Conservation (phyloP, 2,329 filamentous ascomycete genomes). For the Paraphaeosphaeria sporulosa region DNA sequence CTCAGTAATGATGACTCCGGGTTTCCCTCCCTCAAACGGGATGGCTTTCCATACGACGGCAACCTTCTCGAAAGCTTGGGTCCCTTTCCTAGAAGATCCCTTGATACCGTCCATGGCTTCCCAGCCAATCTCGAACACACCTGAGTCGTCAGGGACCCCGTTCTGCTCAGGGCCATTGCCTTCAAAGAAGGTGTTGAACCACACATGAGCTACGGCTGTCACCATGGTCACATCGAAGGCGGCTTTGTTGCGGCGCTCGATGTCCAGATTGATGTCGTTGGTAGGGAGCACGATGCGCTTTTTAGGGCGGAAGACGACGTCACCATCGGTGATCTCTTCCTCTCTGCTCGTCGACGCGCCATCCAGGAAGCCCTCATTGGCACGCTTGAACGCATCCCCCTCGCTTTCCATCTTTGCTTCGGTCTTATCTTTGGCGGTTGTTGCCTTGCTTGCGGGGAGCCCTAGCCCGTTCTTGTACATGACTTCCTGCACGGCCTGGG, state of each 20-base stretch:
- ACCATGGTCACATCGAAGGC: conserved; percentile 84
- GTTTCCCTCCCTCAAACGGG: conserved; percentile 39
- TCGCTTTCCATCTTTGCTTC: conserved; percentile 19
- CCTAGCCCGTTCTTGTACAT: conserved; percentile 50
- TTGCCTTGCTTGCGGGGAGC: conserved; percentile 33
- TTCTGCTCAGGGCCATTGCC: conserved; percentile 74
- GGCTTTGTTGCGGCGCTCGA: conserved; percentile 84
- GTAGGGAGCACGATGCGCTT: conserved; percentile 74
- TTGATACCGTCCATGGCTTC: conserved; percentile 93
- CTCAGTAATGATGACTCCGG: conserved; percentile 64
- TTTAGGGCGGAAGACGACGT: conserved; percentile 79
- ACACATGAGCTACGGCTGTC: conserved; percentile 90
- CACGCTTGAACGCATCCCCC: conserved; percentile 27
- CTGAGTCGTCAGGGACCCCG: conserved; percentile 72
- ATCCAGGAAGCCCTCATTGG: conserved; percentile 28
- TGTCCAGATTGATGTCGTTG: conserved; percentile 88
- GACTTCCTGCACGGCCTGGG: conserved; percentile 55
- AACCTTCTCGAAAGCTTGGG: conserved; percentile 79
- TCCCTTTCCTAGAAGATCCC: conserved; percentile 82
- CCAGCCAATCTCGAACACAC: conserved; percentile 76
- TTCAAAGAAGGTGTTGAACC: conserved; percentile 97
- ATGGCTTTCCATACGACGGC: conserved; percentile 81
- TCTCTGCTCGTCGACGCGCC: conserved; percentile 24
- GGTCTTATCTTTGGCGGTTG: conserved; percentile 19
- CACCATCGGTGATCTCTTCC: conserved; percentile 60